Conservation (phyloP, 805 yeast genomes). For the Zygosaccharomyces kombuchaensis region DNA sequence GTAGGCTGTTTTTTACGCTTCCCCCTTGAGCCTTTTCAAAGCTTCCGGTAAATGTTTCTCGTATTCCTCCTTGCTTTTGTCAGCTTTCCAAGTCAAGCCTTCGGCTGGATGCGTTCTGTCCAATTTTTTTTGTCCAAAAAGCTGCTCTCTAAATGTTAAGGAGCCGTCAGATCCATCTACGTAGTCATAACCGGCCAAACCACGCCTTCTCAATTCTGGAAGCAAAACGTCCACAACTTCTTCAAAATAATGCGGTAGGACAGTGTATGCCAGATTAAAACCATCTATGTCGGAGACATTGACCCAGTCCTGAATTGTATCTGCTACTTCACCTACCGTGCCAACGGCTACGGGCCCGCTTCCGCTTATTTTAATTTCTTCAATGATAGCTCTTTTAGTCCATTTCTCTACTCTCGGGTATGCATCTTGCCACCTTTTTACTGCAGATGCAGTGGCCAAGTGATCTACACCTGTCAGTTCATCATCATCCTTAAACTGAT, state of each 20-base stretch:
- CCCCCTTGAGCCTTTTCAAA: neutral
- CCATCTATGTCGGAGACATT: conserved; percentile 42
- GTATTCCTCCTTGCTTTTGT: conserved; percentile 29
- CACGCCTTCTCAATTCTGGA: conserved; percentile 38
- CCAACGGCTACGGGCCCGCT: conserved; percentile 34
- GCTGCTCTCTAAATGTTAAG: conserved; percentile 35
- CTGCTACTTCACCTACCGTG: conserved; percentile 39
- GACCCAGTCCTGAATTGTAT: conserved; percentile 39
- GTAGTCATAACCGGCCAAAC: conserved; percentile 38
- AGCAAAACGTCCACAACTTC: conserved; percentile 37
- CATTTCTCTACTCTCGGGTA: conserved; percentile 19
- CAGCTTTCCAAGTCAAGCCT: conserved; percentile 22
- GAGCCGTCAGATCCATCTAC: conserved; percentile 17
- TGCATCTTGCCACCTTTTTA: conserved; percentile 27
- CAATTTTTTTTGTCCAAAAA: conserved; percentile 29
- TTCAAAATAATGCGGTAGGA: conserved; percentile 37
- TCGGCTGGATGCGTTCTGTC: conserved; percentile 24
- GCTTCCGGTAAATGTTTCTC: conserved; percentile 17
- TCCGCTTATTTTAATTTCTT: conserved; percentile 31
- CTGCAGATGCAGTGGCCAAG: conserved; percentile 33
- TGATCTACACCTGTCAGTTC: conserved; percentile 34
- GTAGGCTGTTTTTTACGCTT: neutral
- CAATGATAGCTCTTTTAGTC: conserved; percentile 29
- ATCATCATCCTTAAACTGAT: conserved; percentile 37
- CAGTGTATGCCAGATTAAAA: conserved; percentile 41